Evolutionary conservation across 2,329 filamentous ascomycete genomes (phyloP).

Genomic region (Albophoma yamanashiensis): DNA sequence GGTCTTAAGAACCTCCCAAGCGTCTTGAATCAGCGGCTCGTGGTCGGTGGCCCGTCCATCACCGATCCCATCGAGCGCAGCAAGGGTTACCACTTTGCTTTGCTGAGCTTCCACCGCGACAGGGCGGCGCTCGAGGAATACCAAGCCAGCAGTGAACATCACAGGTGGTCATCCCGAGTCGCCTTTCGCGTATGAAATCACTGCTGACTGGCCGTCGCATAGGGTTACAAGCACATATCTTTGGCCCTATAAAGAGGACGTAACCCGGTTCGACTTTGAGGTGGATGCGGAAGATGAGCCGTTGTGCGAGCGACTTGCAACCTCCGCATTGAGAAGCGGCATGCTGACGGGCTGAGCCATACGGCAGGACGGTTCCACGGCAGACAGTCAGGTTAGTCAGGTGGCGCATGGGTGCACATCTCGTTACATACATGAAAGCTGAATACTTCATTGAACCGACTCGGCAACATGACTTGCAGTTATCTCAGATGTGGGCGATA

Average conservation of each 20-base stretch:
- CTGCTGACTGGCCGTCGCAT: not conserved
- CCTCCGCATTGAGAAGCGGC: not conserved
- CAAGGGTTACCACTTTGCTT: slow-evolving; percentile 39
- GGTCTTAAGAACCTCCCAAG: slow-evolving; percentile 35
- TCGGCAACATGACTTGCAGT: not conserved
- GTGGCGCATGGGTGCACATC: not conserved
- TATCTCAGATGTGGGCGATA: not conserved
- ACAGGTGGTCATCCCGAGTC: slow-evolving; percentile 21
- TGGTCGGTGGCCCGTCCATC: slow-evolving; percentile 41
- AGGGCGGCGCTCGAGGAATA: slow-evolving; percentile 35
- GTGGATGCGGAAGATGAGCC: slow-evolving; percentile 28
- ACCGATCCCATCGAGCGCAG: slow-evolving; percentile 40
- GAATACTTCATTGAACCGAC: not conserved
- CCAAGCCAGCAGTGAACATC: slow-evolving; percentile 40
- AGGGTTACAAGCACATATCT: slow-evolving; percentile 41
- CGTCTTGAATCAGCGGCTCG: slow-evolving; percentile 34
- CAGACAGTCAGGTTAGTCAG: not conserved
- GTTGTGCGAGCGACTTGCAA: slow-evolving; percentile 3
- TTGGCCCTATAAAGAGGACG: slow-evolving; percentile 41
- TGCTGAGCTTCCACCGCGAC: slow-evolving; percentile 40
- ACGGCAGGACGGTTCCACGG: not conserved
- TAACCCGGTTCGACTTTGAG: slow-evolving; percentile 44
- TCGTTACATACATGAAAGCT: not conserved
- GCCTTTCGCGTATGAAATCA: too few species aligned
- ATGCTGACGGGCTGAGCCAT: not conserved